Evolutionary conservation across 257 asterid species (phyloP), one percentile per base, ranked within the genome.

Genomic region (Lithospermum erythrorhizon): DNA sequence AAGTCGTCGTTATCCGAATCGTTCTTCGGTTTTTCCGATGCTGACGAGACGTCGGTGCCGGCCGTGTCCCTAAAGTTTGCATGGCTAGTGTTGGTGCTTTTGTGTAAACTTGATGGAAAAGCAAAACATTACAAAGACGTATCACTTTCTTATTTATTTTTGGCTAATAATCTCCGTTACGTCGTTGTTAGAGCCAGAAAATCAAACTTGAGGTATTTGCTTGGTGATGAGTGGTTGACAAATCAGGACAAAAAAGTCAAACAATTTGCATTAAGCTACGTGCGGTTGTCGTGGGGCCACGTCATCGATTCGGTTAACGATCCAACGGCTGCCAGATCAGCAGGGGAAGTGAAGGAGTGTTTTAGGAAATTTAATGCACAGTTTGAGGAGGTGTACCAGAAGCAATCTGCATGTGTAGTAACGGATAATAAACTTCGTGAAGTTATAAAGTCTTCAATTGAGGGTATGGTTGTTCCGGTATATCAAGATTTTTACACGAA

Each of bases 281-380:
- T 79, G 66, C 82, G 84, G 68, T 65, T 75, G 22, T 96, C 82
- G 27, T 90, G 97, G 97, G 67, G 87, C 76, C 89, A 79, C 68
- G 96, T 90, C 68, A 68, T 80, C 61, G 75, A 76, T 7, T 57
- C 87, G 2, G 66, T 87, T 1, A 24, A 69, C 4, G 78, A 87
- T 65, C 84, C 84, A 0, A 59, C 77, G 62, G 76, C 79, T 2
- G 59, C 30, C 2, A 65, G 51, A 2, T 16, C 83, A 0, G 69
- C 74, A 0, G 85, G 77, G 24, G 66, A 79, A 49, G 83, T 68
- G 61, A 83, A 70, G 47, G 87, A 83, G 11, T n/a, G 62, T 1
- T 85, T 90, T 71, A 81, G 63, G 82, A 80, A 61, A 65, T 87
- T 87, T 25, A 90, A 85, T 53, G 56, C 74, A 29, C 37, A 74